Percentiles rank a stretch among this genome's conserved stretches.
Conservation (phyloP, 805 yeast genomes). For the Candida corydali region DNA sequence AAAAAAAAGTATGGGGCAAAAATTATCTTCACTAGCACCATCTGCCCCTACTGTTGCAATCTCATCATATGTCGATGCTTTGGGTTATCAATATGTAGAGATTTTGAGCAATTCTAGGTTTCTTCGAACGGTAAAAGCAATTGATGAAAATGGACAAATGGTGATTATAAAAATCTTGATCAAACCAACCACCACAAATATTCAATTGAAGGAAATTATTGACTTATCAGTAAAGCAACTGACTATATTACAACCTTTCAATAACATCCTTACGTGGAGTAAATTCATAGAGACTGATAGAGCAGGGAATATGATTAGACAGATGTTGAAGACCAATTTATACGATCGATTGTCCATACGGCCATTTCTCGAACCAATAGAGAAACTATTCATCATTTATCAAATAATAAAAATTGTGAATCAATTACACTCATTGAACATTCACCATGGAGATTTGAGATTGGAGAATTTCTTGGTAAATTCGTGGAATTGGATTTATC, state of each 20-base stretch:
- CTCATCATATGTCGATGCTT: conserved; percentile 81
- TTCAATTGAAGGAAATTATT: conserved; percentile 22
- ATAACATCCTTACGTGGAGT: conserved; percentile 67
- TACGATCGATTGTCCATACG: conserved; percentile 83
- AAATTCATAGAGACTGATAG: conserved; percentile 81
- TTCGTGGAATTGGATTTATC: conserved; percentile 80
- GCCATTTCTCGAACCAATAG: conserved; percentile 79
- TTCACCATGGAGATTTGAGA: conserved; percentile 89
- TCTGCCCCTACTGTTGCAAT: conserved; percentile 89
- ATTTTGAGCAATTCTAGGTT: conserved; percentile 79
- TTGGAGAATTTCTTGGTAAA: conserved; percentile 84
- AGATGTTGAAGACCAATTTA: conserved; percentile 71
- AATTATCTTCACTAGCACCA: conserved; percentile 80
- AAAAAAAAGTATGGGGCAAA: conserved; percentile 68
- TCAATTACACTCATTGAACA: conserved; percentile 55
- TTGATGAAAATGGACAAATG: conserved; percentile 66
- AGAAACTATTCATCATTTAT: conserved; percentile 78
- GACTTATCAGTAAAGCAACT: conserved; percentile 33
- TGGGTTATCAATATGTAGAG: conserved; percentile 70
- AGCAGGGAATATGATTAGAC: conserved; percentile 88
- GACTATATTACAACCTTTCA: conserved; percentile 39
- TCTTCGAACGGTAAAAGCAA: conserved; percentile 78
- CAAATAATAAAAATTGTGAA: conserved; percentile 67
- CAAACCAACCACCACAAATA: conserved; percentile 39
- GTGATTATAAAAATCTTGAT: conserved; percentile 75